Evolutionary conservation across 345 rosid species (phyloP).

Genomic region (Schrenkiella parvula): DNA sequence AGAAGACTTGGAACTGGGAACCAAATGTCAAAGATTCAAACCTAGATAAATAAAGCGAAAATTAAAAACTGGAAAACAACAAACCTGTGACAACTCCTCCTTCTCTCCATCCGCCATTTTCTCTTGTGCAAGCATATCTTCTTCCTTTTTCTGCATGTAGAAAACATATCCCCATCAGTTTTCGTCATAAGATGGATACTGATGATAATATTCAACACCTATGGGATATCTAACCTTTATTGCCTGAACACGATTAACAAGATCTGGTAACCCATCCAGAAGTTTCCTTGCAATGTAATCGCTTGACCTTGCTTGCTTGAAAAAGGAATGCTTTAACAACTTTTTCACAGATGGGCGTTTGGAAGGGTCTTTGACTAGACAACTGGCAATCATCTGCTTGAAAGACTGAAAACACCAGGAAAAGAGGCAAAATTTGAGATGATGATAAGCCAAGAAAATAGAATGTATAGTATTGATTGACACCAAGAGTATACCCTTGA

Average conservation of each 20-base stretch:
- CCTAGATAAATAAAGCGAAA: neutral
- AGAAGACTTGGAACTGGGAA: neutral
- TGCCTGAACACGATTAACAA: slow-evolving; percentile 89
- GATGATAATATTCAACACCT: neutral
- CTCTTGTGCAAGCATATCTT: slow-evolving; percentile 98
- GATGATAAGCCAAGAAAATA: neutral
- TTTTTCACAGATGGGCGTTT: slow-evolving; percentile 91
- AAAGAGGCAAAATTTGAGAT: slow-evolving; percentile 19
- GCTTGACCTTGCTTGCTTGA: slow-evolving; percentile 92
- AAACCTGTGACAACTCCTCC: slow-evolving; percentile 95
- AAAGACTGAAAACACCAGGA: slow-evolving; percentile 58
- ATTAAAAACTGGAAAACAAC: slow-evolving; percentile 28
- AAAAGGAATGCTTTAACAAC: slow-evolving; percentile 85
- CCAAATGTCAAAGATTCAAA: neutral
- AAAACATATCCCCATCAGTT: slow-evolving; percentile 22
- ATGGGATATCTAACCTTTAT: slow-evolving; percentile 55
- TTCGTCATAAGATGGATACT: neutral
- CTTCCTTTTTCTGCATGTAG: slow-evolving; percentile 76
- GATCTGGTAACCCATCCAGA: slow-evolving; percentile 88
- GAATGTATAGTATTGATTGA: neutral
- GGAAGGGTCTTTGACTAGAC: slow-evolving; percentile 95
- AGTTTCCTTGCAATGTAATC: slow-evolving; percentile 73
- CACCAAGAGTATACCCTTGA: slow-evolving; percentile 61
- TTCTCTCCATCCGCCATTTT: slow-evolving; percentile 93
- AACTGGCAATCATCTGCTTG: slow-evolving; percentile 99